phyloP scores from a whole-genome alignment of 179 eudicot genomes.

The Silene coronaria region DNA sequence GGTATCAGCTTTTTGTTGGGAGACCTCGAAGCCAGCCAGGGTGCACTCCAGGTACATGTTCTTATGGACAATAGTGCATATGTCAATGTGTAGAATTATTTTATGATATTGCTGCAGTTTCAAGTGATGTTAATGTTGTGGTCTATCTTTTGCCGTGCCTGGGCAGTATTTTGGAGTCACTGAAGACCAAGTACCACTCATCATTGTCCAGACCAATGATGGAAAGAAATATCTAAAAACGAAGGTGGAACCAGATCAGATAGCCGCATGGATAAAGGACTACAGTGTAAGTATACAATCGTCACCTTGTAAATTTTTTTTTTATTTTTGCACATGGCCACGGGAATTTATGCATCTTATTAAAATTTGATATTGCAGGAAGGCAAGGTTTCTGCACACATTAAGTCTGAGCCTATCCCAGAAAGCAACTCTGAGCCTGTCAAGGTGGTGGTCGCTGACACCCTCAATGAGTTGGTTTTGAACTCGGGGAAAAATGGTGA shows the following conservation, averaged over 20 bases:
- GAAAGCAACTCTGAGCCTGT: constrained; percentile 69
- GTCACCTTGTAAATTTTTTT: neutral
- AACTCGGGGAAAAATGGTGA: constrained; percentile 76
- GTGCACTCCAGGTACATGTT: constrained; percentile 75
- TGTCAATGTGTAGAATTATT: neutral
- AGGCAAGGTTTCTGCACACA: constrained; percentile 54
- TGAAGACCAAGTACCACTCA: constrained; percentile 72
- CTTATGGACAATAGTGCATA: neutral
- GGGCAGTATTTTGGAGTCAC: constrained; percentile 69
- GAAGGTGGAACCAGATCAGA: constrained; percentile 57
- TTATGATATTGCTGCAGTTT: neutral
- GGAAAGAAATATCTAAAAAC: constrained; percentile 68
- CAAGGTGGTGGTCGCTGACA: constrained; percentile 78
- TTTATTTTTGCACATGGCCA: too few relatives aligned
- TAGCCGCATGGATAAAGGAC: constrained; percentile 69
- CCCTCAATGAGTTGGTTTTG: constrained; percentile 57
- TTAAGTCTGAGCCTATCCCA: constrained; percentile 76
- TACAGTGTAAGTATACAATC: constrained; percentile 39
- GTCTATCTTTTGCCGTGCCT: constrained; percentile 11
- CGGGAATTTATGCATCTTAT: neutral
- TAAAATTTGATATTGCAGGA: constrained; percentile 41
- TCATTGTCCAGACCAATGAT: constrained; percentile 66
- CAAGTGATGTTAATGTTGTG: neutral
- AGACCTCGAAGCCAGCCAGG: constrained; percentile 73
- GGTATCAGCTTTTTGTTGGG: constrained; percentile 77